Base-by-base conservation (phyloP, 2,329 filamentous ascomycete species). In the Phaeoacremonium minimum region DNA sequence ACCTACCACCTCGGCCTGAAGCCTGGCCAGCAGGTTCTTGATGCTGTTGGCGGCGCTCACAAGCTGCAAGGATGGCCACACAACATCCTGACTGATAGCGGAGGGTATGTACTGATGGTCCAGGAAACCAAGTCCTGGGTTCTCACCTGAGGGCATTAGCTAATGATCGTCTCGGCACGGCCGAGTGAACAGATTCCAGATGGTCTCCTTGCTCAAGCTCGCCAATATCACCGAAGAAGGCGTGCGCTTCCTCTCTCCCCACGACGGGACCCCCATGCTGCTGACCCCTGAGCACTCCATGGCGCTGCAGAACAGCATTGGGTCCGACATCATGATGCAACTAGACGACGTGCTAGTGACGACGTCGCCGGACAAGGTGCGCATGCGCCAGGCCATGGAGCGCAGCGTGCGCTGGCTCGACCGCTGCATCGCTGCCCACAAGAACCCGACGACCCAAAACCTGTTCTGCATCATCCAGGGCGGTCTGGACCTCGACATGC, bases 261-360 rank as follows among this genome's bases (percentile, higher is more conserved):
- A 98, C 57, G 93, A 97, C 67, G 89, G 90, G 20, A 82, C 81
- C 3, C 91, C 91, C 7, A 97, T 98, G 93, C 80, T 98, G 9
- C 80, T 98, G 32, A 98, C 93, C 0, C 93, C 93, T 0, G 94
- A 98, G 60, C 91, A 97, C 66, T 97, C 93, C 1, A 96, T 98
- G 51, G 84, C 83, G 9, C 74, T 98, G 4, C 93, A 98, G 59
- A 97, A 98, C 63, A 91, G 85, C 37, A 98, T 98, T 53, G 93
- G 93, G 46, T 95, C 88, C 45, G 93, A 98, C 63, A 97, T 98
- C 50, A 96, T 97, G 48, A 98, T 98, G 94, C 94, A 98, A 64
- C 80, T 98, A 4, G 93, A 98, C 69, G 94, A 98, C 61, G 94
- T 98, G 12, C 85, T 98, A 35, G 91, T 89, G 18, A 97, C 93